Evolutionary conservation across 2,329 filamentous ascomycete genomes (phyloP).

Genomic region (Fusarium bulbicola): DNA sequence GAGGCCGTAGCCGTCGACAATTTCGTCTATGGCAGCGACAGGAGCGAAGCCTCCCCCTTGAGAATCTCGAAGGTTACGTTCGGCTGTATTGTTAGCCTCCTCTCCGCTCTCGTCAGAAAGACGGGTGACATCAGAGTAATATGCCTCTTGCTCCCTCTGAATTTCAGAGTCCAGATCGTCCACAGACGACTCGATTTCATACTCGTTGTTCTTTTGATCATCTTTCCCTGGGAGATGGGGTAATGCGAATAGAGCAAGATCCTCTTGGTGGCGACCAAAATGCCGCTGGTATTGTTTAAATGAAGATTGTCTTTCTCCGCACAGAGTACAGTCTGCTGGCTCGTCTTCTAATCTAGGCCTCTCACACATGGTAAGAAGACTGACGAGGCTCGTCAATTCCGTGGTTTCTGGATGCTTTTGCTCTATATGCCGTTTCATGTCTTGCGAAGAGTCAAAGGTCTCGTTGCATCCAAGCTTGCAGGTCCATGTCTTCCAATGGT

Average conservation of each 20-base stretch:
- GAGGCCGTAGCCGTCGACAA: conserved; percentile 71
- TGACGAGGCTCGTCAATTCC: rapidly evolving
- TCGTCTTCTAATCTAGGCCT: rapidly evolving
- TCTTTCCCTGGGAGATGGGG: rapidly evolving
- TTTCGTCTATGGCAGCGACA: conserved; percentile 66
- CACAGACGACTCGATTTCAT: too few species aligned
- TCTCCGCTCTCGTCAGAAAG: rapidly evolving
- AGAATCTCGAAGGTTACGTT: too few species aligned
- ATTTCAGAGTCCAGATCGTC: too few species aligned
- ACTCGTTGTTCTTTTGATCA: rapidly evolving
- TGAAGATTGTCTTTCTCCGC: rapidly evolving
- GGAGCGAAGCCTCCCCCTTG: too few species aligned
- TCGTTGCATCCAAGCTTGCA: not conserved
- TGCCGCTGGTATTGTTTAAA: not conserved
- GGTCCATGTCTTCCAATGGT: not conserved
- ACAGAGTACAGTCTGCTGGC: not conserved
- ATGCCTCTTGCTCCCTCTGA: too few species aligned
- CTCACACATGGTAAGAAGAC: not conserved
- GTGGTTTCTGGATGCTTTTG: not conserved
- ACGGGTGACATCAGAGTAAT: not conserved
- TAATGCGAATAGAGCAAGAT: conserved; percentile 1
- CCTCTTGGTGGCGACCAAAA: not conserved
- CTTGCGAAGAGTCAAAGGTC: rapidly evolving
- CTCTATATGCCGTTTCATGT: rapidly evolving
- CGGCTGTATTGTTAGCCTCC: not conserved